Evolutionary conservation across 2,329 filamentous ascomycete species (phyloP).

Genomic region (Ceratocystis colombiana): DNA sequence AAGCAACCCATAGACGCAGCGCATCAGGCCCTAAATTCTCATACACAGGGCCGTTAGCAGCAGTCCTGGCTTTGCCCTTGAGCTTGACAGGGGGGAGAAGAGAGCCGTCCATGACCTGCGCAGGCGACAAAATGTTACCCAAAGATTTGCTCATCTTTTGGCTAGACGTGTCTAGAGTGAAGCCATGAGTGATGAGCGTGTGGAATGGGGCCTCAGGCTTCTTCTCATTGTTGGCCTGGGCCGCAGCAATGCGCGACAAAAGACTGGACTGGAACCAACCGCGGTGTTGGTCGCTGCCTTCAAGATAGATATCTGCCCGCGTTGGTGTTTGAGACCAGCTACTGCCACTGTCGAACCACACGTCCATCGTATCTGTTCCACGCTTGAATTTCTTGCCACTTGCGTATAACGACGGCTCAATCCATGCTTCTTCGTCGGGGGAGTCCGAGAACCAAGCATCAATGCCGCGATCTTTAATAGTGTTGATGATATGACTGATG

Average conservation of each 20-base stretch:
- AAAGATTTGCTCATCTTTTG: slow-evolving; percentile 98
- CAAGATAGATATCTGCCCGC: slow-evolving; percentile 77
- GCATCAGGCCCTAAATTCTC: slow-evolving; percentile 78
- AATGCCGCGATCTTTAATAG: slow-evolving; percentile 67
- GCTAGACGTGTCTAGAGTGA: slow-evolving; percentile 79
- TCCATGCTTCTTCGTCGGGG: slow-evolving; percentile 65
- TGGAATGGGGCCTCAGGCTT: slow-evolving; percentile 58
- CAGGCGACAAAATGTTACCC: slow-evolving; percentile 74
- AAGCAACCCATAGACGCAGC: slow-evolving; percentile 81
- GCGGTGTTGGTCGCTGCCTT: slow-evolving; percentile 90
- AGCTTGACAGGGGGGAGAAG: slow-evolving; percentile 60
- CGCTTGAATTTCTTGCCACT: slow-evolving; percentile 50
- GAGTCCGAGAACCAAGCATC: slow-evolving; percentile 91
- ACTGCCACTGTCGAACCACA: slow-evolving; percentile 97
- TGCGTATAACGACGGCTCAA: slow-evolving; percentile 50
- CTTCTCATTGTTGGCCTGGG: slow-evolving; percentile 1
- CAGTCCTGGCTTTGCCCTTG: slow-evolving; percentile 41
- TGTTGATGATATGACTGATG: slow-evolving; percentile 72
- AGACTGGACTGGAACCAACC: slow-evolving; percentile 98
- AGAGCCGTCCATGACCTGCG: slow-evolving; percentile 74
- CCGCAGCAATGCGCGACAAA: slow-evolving; percentile 63
- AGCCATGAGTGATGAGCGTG: slow-evolving; percentile 88
- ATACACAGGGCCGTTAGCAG: slow-evolving; percentile 34
- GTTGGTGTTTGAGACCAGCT: slow-evolving; percentile 60
- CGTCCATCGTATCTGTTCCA: slow-evolving; percentile 94